Conservation (phyloP, 2,329 filamentous ascomycete genomes). For the Arthrobotrys conoides region DNA sequence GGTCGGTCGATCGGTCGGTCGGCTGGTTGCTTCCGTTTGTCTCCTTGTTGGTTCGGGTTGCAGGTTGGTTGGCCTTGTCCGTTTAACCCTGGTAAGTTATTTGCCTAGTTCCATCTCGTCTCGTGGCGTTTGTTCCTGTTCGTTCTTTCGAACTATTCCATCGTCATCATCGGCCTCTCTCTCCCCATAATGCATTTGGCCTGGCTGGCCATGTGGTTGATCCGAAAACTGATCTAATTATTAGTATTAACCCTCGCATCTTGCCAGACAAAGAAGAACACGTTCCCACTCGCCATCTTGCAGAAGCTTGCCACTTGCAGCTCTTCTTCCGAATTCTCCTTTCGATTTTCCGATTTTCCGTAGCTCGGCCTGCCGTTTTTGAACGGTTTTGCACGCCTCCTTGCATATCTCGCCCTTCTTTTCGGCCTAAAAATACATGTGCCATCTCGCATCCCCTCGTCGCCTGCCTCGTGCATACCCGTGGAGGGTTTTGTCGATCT, state of each 20-base stretch:
- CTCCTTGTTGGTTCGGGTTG: background rate
- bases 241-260: constrained; percentile 16
- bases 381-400: constrained; percentile 18
- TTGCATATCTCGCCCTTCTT: constrained; percentile 30
- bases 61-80: background rate
- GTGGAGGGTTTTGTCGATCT: constrained; percentile 29
- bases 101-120: constrained; percentile 5
- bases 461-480: constrained; percentile 18
- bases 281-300: constrained; percentile 12
- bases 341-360: constrained; percentile 7
- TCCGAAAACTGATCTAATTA: constrained; percentile 31
- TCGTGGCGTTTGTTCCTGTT: constrained; percentile 11
- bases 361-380: constrained; percentile 1
- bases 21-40: background rate
- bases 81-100: background rate
- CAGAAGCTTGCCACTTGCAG: background rate
- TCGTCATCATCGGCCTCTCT: background rate
- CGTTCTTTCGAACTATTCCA: background rate
- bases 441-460: constrained; percentile 10
- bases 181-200: background rate
- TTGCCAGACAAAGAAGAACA: constrained; percentile 8
- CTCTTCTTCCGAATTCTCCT: background rate
- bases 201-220: background rate
- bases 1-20: constrained; percentile 1
- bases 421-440: constrained; percentile 35